These are phyloP conservation scores for Beauveria bassiana DNA, from an alignment of 2,329 filamentous ascomycete genomes.

Conservation along the genomic window DNA sequence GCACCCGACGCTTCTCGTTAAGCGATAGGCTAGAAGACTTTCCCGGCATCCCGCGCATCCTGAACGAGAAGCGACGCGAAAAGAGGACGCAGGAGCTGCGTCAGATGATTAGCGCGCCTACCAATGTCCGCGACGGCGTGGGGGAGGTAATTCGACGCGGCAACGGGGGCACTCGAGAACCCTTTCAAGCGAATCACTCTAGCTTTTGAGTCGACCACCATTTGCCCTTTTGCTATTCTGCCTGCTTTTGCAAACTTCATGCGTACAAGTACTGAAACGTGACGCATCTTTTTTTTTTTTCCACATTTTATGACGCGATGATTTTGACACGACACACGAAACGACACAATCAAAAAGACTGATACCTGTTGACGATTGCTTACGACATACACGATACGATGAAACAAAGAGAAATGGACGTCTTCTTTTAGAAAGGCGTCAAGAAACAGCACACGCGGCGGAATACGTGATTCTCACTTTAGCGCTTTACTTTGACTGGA, in stretches of 20 bases:
- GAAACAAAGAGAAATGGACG: background rate
- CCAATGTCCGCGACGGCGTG: conserved; percentile 50
- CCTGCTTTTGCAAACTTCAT: background rate
- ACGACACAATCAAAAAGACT: background rate
- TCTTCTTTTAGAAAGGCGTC: background rate
- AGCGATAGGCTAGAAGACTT: conserved; percentile 44
- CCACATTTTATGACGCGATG: background rate
- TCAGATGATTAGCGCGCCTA: conserved; percentile 52
- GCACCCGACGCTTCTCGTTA: conserved; percentile 28
- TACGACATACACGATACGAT: conserved; percentile 5
- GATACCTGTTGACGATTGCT: conserved; percentile 1
- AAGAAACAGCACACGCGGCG: background rate
- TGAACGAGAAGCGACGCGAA: conserved; percentile 52
- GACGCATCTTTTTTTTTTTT: background rate
- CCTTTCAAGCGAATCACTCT: background rate
- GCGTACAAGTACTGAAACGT: background rate
- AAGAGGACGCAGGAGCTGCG: conserved; percentile 51
- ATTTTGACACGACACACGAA: background rate
- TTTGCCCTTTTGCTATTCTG: background rate
- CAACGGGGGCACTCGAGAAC: conserved; percentile 12
- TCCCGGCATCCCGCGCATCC: conserved; percentile 43
- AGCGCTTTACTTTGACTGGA: background rate
- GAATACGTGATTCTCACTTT: background rate
- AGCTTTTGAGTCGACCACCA: background rate
- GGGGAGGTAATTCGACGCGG: conserved; percentile 46